Percentiles rank a stretch among this genome's conserved stretches.
Evolutionary conservation across 768 basidiomycete genomes (phyloP).

Genomic region (Lentinus tigrinus): DNA sequence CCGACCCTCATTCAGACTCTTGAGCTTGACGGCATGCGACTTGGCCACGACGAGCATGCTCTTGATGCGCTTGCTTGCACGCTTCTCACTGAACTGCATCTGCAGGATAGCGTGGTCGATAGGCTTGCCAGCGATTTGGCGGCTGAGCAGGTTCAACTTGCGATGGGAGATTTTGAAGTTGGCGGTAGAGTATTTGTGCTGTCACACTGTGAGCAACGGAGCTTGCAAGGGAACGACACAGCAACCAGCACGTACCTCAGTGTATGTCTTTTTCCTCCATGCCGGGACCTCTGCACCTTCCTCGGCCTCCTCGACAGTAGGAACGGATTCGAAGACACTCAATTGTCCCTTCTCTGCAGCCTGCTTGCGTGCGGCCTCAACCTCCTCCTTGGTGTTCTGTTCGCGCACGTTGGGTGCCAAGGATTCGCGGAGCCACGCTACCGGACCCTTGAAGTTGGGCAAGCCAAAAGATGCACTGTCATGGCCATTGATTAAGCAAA

Average conservation of each 20-base stretch:
- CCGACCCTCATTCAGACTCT: conserved; percentile 67
- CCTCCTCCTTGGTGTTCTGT: conserved; percentile 44
- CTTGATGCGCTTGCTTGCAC: conserved; percentile 81
- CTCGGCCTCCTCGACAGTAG: conserved; percentile 7
- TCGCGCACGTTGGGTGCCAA: conserved; percentile 49
- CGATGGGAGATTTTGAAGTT: conserved; percentile 92
- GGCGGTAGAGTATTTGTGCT: conserved; percentile 94
- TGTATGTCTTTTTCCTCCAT: conserved; percentile 21
- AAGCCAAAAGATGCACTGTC: conserved; percentile 41
- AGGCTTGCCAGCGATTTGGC: conserved; percentile 87
- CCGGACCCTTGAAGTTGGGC: conserved; percentile 39
- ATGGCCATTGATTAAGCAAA: conserved; percentile 22
- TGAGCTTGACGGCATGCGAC: conserved; percentile 78
- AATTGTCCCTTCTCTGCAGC: conserved; percentile 27
- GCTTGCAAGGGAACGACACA: not conserved
- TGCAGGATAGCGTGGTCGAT: conserved; percentile 95
- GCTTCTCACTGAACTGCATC: conserved; percentile 95
- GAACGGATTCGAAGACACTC: conserved; percentile 28
- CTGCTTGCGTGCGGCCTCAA: conserved; percentile 26
- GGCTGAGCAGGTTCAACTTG: conserved; percentile 86
- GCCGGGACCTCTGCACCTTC: conserved; percentile 4
- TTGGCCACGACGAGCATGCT: conserved; percentile 86
- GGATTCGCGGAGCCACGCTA: conserved; percentile 64
- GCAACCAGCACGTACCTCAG: conserved; percentile 21
- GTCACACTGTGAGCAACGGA: not conserved